phyloP scores from a whole-genome alignment of 306 rosid species.

The Begonia fuchsioides region DNA sequence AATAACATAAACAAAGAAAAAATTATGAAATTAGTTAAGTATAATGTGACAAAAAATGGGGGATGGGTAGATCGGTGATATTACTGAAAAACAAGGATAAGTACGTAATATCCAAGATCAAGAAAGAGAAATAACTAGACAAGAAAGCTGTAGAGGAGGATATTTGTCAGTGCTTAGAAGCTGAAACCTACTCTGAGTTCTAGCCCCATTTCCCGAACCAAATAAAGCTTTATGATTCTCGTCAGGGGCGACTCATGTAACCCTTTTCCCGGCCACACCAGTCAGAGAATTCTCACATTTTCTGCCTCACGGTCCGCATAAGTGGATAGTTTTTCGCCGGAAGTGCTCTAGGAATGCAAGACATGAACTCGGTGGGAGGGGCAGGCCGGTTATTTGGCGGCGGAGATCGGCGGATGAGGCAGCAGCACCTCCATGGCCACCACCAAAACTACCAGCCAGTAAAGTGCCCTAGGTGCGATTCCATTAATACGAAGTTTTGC shows the following conservation, averaged over 20 bases:
- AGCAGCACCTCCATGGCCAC: constrained; percentile 28
- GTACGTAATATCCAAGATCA: background rate
- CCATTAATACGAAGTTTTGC: constrained; percentile 88
- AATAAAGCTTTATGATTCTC: background rate
- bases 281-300: too few species aligned
- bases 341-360: constrained; percentile 48
- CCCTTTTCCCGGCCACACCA: background rate
- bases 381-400: constrained; percentile 36
- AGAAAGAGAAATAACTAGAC: constrained; percentile 7
- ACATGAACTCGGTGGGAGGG: constrained; percentile 53
- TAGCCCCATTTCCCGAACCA: background rate
- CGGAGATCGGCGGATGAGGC: constrained; percentile 34
- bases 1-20: too few species aligned
- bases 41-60: too few species aligned
- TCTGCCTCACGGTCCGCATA: background rate
- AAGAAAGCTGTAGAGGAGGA: constrained; percentile 18
- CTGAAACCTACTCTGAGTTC: background rate
- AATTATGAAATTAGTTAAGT: too few species aligned
- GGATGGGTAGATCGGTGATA: background rate
- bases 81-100: constrained; percentile 15
- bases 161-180: constrained; percentile 37
- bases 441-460: constrained; percentile 41
- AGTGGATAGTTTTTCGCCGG: background rate
- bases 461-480: constrained; percentile 89
- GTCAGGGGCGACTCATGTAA: too few species aligned